phyloP scores from a whole-genome alignment of 495 filamentous ascomycete genomes.

The Bacidia gigantensis region DNA sequence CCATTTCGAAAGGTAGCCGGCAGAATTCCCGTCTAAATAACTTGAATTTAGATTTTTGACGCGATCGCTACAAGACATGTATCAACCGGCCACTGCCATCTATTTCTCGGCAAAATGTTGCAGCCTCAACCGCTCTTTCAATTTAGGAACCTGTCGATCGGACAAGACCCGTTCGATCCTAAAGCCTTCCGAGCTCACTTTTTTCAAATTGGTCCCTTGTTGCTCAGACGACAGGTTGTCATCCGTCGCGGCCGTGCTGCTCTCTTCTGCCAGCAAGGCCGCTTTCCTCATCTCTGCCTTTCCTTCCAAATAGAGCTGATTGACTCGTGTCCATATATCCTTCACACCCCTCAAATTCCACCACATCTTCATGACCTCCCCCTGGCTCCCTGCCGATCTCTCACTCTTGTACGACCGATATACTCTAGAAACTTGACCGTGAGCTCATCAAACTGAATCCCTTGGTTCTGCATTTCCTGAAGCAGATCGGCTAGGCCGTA shows the following conservation, averaged over 20 bases:
- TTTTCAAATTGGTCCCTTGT: not conserved
- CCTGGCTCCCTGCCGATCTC: conserved; percentile 14
- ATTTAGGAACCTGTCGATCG: not conserved
- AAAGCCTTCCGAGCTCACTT: not conserved
- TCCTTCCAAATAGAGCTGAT: not conserved
- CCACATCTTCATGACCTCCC: conserved; percentile 18
- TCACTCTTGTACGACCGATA: conserved; percentile 20
- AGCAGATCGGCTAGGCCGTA: conserved; percentile 46
- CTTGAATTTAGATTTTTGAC: not conserved
- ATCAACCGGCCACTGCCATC: not conserved
- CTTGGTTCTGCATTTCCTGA: conserved; percentile 62
- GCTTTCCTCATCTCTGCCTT: not conserved
- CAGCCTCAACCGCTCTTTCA: not conserved
- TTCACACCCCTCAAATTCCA: conserved; percentile 23
- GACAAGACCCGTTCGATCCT: not conserved
- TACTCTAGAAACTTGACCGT: conserved; percentile 37
- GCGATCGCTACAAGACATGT: not conserved
- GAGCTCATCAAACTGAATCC: conserved; percentile 45
- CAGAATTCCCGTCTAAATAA: conserved; percentile 2
- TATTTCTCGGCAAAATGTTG: not conserved
- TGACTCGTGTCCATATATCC: conserved; percentile 10
- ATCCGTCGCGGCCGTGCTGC: not conserved
- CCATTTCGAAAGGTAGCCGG: not conserved
- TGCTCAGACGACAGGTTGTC: not conserved
- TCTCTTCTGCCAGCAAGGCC: not conserved